Percentiles rank a stretch among this genome's conserved stretches.
phyloP scores from a whole-genome alignment of 2,329 filamentous ascomycete genomes.

The Hymenoscyphus fructigenus region DNA sequence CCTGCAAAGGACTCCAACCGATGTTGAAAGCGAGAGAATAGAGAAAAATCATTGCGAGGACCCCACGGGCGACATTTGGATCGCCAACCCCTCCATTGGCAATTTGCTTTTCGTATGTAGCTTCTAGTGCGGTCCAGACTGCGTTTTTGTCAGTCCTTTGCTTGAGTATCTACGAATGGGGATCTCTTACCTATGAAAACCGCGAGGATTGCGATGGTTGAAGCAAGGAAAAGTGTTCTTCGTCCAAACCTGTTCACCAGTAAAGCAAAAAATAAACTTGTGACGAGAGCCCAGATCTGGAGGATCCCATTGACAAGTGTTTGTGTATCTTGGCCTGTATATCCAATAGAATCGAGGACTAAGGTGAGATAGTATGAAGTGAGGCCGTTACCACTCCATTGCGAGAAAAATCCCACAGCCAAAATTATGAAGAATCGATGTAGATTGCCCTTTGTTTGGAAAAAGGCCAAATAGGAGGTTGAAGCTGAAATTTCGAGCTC shows the following conservation, averaged over 20 bases:
- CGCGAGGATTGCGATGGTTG: constrained; percentile 21
- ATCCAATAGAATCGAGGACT: constrained; percentile 28
- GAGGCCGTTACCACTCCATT: constrained; percentile 29
- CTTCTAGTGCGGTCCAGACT: constrained; percentile 27
- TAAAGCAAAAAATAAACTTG: constrained; percentile 22
- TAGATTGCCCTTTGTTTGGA: constrained; percentile 27
- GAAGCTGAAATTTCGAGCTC: constrained; percentile 39
- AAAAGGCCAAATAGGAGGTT: constrained; percentile 23
- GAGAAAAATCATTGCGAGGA: constrained; percentile 43
- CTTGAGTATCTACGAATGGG: neutral
- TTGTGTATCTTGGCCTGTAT: constrained; percentile 20
- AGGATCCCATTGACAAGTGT: constrained; percentile 28
- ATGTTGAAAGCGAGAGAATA: constrained; percentile 44
- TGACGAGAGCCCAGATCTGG: constrained; percentile 26
- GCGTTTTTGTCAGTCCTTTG: neutral
- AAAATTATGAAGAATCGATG: constrained; percentile 26
- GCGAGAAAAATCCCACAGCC: constrained; percentile 21
- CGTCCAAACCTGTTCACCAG: constrained; percentile 27
- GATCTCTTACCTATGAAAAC: constrained; percentile 21
- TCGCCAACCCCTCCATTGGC: constrained; percentile 11
- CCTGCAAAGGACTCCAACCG: constrained; percentile 25
- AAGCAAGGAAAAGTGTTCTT: constrained; percentile 25
- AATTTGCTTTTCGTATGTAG: constrained; percentile 22
- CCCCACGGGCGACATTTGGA: constrained; percentile 18
- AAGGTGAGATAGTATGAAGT: constrained; percentile 27